These are phyloP conservation scores for Apophysomyces variabilis DNA, from an alignment of 371 early-diverging fungal genomes.

Conservation along the genomic window DNA sequence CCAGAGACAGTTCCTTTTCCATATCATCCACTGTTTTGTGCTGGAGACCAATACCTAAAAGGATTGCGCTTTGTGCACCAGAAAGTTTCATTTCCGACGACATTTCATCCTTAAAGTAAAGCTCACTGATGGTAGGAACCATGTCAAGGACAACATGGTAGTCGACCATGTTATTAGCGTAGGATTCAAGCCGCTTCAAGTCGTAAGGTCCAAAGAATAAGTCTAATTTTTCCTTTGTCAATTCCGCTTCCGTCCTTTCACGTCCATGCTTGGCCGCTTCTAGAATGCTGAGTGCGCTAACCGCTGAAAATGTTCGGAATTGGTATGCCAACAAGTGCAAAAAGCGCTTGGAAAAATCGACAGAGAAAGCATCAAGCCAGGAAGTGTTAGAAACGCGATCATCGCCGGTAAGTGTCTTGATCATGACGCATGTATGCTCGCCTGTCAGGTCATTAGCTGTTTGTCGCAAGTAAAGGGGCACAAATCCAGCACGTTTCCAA, in stretches of 20 bases:
- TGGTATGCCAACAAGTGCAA: conserved; percentile 85
- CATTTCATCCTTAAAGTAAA: conserved; percentile 76
- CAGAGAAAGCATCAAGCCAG: conserved; percentile 82
- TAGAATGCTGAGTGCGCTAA: conserved; percentile 83
- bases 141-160: conserved; percentile 96
- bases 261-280: conserved; percentile 69
- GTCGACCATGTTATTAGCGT: conserved; percentile 93
- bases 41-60: conserved; percentile 91
- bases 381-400: conserved; percentile 57
- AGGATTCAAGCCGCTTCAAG: conserved; percentile 93
- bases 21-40: conserved; percentile 87
- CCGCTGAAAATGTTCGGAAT: conserved; percentile 83
- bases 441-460: conserved; percentile 98
- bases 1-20: conserved; percentile 84
- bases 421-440: conserved; percentile 97
- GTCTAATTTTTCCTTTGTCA: conserved; percentile 60
- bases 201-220: conserved; percentile 84
- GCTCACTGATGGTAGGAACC: conserved; percentile 79
- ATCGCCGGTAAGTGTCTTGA: conserved; percentile 72
- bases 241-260: conserved; percentile 27
- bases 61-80: conserved; percentile 85
- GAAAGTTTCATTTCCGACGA: conserved; percentile 70
- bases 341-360: conserved; percentile 91
- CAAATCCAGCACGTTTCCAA: conserved; percentile 94
- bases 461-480: conserved; percentile 96